Evolutionary conservation across 116 monocot genomes (phyloP).

Genomic region (Phalaenopsis hybrid): DNA sequence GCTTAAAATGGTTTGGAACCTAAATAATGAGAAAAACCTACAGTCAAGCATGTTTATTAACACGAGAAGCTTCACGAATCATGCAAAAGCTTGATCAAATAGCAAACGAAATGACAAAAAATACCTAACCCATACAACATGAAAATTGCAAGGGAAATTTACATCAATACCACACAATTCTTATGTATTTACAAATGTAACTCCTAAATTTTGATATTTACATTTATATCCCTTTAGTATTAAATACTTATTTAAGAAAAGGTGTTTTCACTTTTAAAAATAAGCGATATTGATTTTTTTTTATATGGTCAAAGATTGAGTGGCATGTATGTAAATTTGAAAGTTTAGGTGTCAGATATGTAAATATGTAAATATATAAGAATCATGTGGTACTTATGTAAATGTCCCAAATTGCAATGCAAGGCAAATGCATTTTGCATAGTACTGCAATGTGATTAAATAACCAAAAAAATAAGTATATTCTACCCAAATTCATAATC

Average conservation of each 20-base stretch:
- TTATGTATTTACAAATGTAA: too few relatives aligned
- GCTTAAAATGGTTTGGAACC: background rate
- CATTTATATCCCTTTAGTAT: too few relatives aligned
- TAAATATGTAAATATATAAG: too few relatives aligned
- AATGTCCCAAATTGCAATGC: background rate
- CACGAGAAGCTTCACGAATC: background rate
- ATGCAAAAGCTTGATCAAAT: background rate
- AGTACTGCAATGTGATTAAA: background rate
- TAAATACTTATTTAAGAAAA: too few relatives aligned
- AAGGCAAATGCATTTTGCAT: background rate
- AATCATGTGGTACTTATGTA: too few relatives aligned
- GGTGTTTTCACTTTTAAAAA: too few relatives aligned
- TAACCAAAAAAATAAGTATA: background rate
- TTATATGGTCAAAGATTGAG: too few relatives aligned
- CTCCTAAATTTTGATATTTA: too few relatives aligned
- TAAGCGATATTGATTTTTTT: too few relatives aligned
- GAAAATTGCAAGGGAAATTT: background rate
- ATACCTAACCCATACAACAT: background rate
- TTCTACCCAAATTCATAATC: background rate
- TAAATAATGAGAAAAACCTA: background rate
- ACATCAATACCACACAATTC: too few relatives aligned
- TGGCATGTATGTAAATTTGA: too few relatives aligned
- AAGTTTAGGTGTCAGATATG: too few relatives aligned
- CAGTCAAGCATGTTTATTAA: background rate
- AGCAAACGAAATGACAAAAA: background rate